phyloP scores from a whole-genome alignment of 805 yeast genomes.

The Nakazawaea pomicola region DNA sequence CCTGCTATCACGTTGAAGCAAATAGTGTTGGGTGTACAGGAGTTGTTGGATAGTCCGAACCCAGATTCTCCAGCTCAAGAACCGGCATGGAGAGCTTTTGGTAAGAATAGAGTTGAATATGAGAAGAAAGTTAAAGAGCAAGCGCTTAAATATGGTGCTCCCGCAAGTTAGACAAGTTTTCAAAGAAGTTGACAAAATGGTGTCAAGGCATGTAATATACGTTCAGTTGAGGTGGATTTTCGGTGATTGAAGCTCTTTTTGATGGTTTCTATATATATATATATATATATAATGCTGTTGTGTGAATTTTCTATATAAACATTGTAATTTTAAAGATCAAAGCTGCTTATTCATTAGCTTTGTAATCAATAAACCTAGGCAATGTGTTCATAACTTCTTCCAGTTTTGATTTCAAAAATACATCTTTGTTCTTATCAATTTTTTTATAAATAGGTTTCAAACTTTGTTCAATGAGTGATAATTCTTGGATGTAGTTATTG shows the following conservation, averaged over 20 bases:
- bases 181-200: neutral
- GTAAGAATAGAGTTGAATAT: conserved; percentile 62
- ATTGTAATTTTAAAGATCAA: no score
- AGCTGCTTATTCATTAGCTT: conserved; percentile 37
- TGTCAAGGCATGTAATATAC: no score
- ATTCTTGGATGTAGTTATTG: conserved; percentile 36
- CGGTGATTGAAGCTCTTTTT: no score
- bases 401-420: conserved; percentile 53
- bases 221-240: no score
- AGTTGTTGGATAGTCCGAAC: conserved; percentile 82
- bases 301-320: neutral
- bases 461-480: conserved; percentile 40
- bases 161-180: conserved; percentile 16
- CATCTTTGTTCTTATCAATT: conserved; percentile 60
- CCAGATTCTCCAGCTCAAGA: conserved; percentile 97
- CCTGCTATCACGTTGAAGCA: conserved; percentile 93
- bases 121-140: conserved; percentile 78
- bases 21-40: conserved; percentile 88
- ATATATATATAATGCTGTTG: neutral
- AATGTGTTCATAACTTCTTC: conserved; percentile 66
- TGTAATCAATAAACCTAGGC: conserved; percentile 74
- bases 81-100: conserved; percentile 89
- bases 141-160: conserved; percentile 60
- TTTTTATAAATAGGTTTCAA: conserved; percentile 51
- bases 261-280: no score